phyloP scores from a whole-genome alignment of 2,329 filamentous ascomycete species.

The Hortaea werneckii region DNA sequence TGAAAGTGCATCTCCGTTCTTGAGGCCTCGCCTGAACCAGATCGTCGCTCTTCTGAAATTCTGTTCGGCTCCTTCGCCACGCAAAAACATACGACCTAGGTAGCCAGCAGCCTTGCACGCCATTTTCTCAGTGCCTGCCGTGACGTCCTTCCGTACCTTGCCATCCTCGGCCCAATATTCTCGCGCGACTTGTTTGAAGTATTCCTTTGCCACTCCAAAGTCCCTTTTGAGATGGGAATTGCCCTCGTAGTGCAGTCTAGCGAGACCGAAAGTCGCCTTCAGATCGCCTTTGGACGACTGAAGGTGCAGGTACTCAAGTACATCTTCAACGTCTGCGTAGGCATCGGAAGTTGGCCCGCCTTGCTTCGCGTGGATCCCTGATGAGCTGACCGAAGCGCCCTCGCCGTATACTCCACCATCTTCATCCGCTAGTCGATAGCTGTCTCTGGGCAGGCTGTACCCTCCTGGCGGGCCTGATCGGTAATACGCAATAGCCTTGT shows the following conservation, averaged over 20 bases:
- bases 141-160: constrained; percentile 59
- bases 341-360: constrained; percentile 65
- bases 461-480: constrained; percentile 86
- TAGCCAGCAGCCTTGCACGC: constrained; percentile 79
- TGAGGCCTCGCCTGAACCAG: constrained; percentile 75
- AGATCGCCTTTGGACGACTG: constrained; percentile 84
- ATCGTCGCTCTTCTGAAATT: constrained; percentile 64
- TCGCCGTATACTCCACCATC: constrained; percentile 88
- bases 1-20: constrained; percentile 68
- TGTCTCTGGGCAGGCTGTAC: constrained; percentile 63
- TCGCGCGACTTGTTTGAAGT: constrained; percentile 70
- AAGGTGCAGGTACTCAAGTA: constrained; percentile 86
- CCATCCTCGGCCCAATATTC: constrained; percentile 76
- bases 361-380: constrained; percentile 70
- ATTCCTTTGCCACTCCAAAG: constrained; percentile 61
- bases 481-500: constrained; percentile 83
- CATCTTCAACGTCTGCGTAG: constrained; percentile 80
- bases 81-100: constrained; percentile 78
- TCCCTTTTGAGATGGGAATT: constrained; percentile 65
- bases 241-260: constrained; percentile 80
- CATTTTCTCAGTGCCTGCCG: constrained; percentile 61
- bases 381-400: constrained; percentile 81
- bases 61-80: constrained; percentile 74
- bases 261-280: constrained; percentile 76
- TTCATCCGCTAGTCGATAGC: constrained; percentile 81